Evolutionary conservation across 139 green algal genomes (phyloP), one percentile per base, ranked within the genome.

Genomic region (Tetratostichococcus sp.): DNA sequence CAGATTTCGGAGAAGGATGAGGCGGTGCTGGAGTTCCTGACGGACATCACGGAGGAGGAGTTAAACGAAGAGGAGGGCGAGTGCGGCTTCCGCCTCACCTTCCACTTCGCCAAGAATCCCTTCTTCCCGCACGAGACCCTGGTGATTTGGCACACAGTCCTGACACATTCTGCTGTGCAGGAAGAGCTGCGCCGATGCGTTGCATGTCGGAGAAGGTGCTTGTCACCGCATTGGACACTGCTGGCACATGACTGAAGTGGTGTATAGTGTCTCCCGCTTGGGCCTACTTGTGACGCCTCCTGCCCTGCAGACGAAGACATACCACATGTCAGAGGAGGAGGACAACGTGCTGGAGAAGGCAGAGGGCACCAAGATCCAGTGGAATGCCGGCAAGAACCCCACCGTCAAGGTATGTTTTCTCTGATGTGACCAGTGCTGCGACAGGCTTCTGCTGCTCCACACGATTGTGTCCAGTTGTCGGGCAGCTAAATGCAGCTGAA

Each of bases 371-470:
- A 83, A 91, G 70, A 97, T 98, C 59, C 73, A 92, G 30, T 98
- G 94, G 94, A 87, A 90, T 28, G 23, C 82, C n/a, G 93, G 93
- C 76, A 96, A 97, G 82, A 89, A 97, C 80, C 81, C 95, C 31
- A 96, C 91, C 0, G 85, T 96, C 68, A 98, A 97, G 81, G 80
- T 92, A 32, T 8, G 71, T 30, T 1, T 22, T 50, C 8, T n/a
- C n/a, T n/a, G n/a, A n/a, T n/a, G n/a, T n/a, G n/a, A n/a, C n/a
- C n/a, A n/a, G n/a, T n/a, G n/a, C n/a, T n/a, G n/a, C n/a, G n/a
- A n/a, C n/a, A n/a, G n/a, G n/a, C n/a, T n/a, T n/a, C n/a, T n/a
- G n/a, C n/a, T n/a, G n/a, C n/a, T n/a, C n/a, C n/a, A n/a, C n/a
- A n/a, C n/a, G n/a, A n/a, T n/a, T n/a, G n/a, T n/a, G n/a, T n/a